phyloP scores from a whole-genome alignment of 2,329 filamentous ascomycete genomes.

The Dactylellina drechsleri region DNA sequence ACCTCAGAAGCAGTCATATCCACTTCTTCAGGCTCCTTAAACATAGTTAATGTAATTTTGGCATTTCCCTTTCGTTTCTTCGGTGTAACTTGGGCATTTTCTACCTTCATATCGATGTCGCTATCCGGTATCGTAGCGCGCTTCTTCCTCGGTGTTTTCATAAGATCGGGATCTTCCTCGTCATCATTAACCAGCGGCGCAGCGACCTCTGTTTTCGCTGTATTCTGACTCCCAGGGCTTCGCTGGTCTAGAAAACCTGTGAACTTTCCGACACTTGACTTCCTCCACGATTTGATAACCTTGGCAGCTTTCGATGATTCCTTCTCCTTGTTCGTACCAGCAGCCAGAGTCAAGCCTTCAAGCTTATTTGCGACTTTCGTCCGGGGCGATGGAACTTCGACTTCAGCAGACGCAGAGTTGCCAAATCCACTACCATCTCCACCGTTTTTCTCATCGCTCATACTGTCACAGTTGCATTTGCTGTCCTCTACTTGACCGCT shows the following conservation, averaged over 20 bases:
- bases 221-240: constrained; percentile 59
- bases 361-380: constrained; percentile 56
- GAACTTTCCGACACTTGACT: constrained; percentile 9
- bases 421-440: constrained; percentile 2
- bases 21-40: constrained; percentile 48
- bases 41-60: constrained; percentile 60
- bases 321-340: constrained; percentile 13
- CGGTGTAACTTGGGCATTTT: constrained; percentile 43
- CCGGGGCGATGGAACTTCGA: constrained; percentile 44
- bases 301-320: constrained; percentile 46
- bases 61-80: constrained; percentile 67
- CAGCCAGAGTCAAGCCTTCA: constrained; percentile 49
- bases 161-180: constrained; percentile 34
- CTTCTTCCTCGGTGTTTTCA: constrained; percentile 58
- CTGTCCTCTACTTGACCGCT: constrained; percentile 1
- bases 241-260: constrained; percentile 14
- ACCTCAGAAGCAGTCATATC: constrained; percentile 52
- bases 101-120: constrained; percentile 58
- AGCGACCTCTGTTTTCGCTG: constrained; percentile 15
- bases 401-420: constrained; percentile 14
- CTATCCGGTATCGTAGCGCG: constrained; percentile 58
- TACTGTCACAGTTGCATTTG: constrained; percentile 9
- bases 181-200: background rate
- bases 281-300: constrained; percentile 44
- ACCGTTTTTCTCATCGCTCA: constrained; percentile 27